A percentile compares a stretch with the other conserved stretches of the same genome.
phyloP scores from a whole-genome alignment of 2,329 filamentous ascomycete genomes.

The Zalaria sp. region DNA sequence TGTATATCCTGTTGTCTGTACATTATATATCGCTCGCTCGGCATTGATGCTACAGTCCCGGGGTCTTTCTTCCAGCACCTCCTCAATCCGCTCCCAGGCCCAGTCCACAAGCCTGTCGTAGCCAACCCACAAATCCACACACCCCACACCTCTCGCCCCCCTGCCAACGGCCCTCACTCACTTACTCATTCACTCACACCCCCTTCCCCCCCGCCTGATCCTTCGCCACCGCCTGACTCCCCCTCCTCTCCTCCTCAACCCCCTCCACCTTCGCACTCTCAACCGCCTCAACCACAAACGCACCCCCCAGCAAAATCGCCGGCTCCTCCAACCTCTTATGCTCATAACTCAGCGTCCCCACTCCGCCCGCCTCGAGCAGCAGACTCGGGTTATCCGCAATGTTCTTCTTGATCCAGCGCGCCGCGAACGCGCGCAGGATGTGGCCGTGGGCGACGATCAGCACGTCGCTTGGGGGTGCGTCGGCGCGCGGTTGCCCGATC shows the following conservation, averaged over 20 bases:
- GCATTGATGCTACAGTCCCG: no score
- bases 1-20: no score
- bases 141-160: no score
- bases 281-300: conserved; percentile 35
- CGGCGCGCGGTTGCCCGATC: conserved; percentile 38
- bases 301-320: conserved; percentile 36
- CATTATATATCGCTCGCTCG: no score
- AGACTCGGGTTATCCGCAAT: conserved; percentile 64
- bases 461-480: conserved; percentile 43
- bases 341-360: conserved; percentile 38
- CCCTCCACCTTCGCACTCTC: conserved; percentile 22
- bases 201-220: no score
- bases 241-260: neutral
- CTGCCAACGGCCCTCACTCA: no score
- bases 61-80: no score
- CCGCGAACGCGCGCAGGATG: conserved; percentile 75
- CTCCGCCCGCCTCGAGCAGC: conserved; percentile 54
- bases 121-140: no score
- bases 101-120: no score
- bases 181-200: no score
- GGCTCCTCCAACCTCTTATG: conserved; percentile 35
- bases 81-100: no score
- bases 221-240: no score
- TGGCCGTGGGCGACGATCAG: conserved; percentile 81
- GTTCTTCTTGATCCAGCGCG: conserved; percentile 66